Percentiles rank a stretch among this genome's conserved stretches.
These are phyloP conservation scores for Paspalum vaginatum DNA, from an alignment of 176 grass and related monocot species.

Conservation along the genomic window DNA sequence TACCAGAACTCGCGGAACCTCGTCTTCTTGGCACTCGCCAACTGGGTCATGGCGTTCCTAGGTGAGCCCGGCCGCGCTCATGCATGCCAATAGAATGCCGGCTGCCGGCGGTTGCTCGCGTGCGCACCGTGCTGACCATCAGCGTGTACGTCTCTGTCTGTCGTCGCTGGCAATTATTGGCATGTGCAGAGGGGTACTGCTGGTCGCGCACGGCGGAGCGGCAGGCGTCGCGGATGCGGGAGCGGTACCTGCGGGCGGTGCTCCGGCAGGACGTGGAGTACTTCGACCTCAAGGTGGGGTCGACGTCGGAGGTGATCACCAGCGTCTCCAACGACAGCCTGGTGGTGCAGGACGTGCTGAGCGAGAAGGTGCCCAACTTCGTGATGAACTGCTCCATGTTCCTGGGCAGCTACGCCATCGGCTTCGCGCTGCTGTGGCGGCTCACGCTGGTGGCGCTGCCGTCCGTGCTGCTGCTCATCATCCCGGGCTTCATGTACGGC, in stretches of 20 bases:
- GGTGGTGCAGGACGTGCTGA: conserved; percentile 80
- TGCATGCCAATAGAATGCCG: background rate
- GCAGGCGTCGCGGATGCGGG: conserved; percentile 93
- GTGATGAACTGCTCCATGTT: conserved; percentile 86
- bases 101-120: background rate
- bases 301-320: conserved; percentile 85
- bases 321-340: conserved; percentile 98
- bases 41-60: conserved; percentile 77
- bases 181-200: conserved; percentile 78
- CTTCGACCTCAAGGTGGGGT: conserved; percentile 83
- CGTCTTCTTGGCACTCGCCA: conserved; percentile 67
- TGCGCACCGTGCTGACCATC: background rate
- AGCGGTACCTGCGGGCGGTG: conserved; percentile 74
- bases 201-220: conserved; percentile 90
- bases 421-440: conserved; percentile 69
- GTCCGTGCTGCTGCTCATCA: conserved; percentile 74
- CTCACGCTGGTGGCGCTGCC: conserved; percentile 79
- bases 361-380: conserved; percentile 97
- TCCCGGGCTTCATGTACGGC: conserved; percentile 84
- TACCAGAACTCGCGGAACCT: conserved; percentile 65
- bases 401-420: conserved; percentile 72
- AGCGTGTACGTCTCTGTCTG: too few species aligned
- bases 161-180: background rate
- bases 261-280: conserved; percentile 97
- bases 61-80: conserved; percentile 39